Conservation (phyloP, 2,329 filamentous ascomycete species). For the Plectosphaerella sp. region DNA sequence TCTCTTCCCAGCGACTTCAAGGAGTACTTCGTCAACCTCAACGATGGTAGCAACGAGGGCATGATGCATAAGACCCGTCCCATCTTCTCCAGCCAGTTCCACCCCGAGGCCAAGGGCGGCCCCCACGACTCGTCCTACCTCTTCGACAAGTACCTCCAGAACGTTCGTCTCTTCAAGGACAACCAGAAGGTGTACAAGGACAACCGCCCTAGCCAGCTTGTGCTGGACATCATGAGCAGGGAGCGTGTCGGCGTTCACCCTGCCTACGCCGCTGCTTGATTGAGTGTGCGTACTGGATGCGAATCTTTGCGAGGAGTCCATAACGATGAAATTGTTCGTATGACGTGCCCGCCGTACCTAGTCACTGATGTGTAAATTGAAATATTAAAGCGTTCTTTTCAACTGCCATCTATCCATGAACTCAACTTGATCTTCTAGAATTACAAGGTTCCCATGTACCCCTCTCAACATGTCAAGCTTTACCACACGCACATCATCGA, state of each 20-base stretch:
- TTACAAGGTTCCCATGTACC: too few relatives aligned
- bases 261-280: slow-evolving; percentile 41
- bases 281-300: too few relatives aligned
- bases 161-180: slow-evolving; percentile 84
- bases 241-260: slow-evolving; percentile 89
- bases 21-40: slow-evolving; percentile 98
- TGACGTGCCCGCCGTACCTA: not conserved
- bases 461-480: too few relatives aligned
- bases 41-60: slow-evolving; percentile 95
- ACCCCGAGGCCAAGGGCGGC: slow-evolving; percentile 95
- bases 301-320: not conserved
- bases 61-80: slow-evolving; percentile 95
- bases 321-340: not conserved
- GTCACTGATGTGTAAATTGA: too few relatives aligned
- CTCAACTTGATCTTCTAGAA: not conserved
- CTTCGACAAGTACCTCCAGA: slow-evolving; percentile 94
- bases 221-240: slow-evolving; percentile 88
- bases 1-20: slow-evolving; percentile 85
- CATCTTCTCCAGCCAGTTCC: slow-evolving; percentile 98
- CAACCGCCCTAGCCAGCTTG: slow-evolving; percentile 79
- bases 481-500: too few relatives aligned
- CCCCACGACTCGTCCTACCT: slow-evolving; percentile 94
- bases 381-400: not conserved
- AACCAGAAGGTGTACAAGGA: slow-evolving; percentile 75
- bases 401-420: too few relatives aligned